Base-by-base conservation (phyloP, 2,329 filamentous ascomycete species). In the Aspergillus sp. region DNA sequence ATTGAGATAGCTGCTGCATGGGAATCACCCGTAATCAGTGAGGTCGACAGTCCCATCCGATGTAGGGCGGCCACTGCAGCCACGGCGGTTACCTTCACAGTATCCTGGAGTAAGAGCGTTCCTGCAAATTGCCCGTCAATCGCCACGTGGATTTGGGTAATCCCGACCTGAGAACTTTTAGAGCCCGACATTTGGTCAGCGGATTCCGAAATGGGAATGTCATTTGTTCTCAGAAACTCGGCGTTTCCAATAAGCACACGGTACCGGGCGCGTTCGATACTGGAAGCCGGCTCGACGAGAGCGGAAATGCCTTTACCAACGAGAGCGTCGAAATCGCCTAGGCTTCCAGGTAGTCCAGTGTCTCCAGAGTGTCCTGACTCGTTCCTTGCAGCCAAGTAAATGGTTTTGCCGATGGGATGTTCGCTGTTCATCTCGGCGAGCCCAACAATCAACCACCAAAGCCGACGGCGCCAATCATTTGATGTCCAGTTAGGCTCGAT, bases 371-470 rank as follows among this genome's bases (percentile, higher is more conserved):
- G 74, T 4, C 86, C 86, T 8, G 97, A 85, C 70, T 93, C 86
- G 2, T 84, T 79, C 66, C 90, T 93, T 3, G 93, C 92, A 27
- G 87, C 86, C 1, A 78, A 76, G 6, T 96, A 80, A 52, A 98
- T 90, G 14, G 95, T 93, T 68, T 87, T 91, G n/a, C 93, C 95
- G 56, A 98, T 90, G 1, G 95, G 95, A 70, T 99, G 95, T 75
- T 99, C 95, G 69, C 91, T 96, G 63, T 91, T 90, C 84, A 92
- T 92, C 77, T 99, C 95, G 0, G 93, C 89, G n/a, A 98, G 86
- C 45, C 93, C 95, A 56, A 99, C 86, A 60, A 97, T 83, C n/a
- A 90, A 86, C 95, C 95, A 99, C 93, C 93, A 99, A 3, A 96
- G 81, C 35, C 86, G 86, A 59, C 84, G 86, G 56, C 86, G 85